Base-by-base conservation (phyloP, 2,329 filamentous ascomycete species). In the Aspergillus ruber region DNA sequence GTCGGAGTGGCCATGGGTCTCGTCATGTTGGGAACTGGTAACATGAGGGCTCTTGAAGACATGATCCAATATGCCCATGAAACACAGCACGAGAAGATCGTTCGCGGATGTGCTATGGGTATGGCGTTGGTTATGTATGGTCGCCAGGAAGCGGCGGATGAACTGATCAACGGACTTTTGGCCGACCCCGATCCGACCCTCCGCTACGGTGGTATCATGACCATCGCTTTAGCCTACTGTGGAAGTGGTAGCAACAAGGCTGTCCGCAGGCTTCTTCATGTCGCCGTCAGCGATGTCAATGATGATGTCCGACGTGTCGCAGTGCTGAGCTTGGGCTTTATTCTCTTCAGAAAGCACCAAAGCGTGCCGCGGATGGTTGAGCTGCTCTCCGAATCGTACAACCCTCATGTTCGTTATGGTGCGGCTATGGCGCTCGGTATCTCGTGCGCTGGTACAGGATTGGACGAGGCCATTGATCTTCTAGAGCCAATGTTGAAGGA, bases 401-500 rank as follows among this genome's bases (percentile, higher is more conserved):
- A 98, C 73, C 93, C 93, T 17, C 93, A 98, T 64, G 93, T 98
- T 42, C 85, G 93, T 49, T 98, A 98, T 62, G 93, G 93, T 64
- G 95, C 93, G 17, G 93, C 93, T 45, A 96, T 98, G 90, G 94
- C 94, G 39, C 81, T 98, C 10, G 93, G 93, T 71, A 98, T 98
- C 62, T 95, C 94, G 21, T 98, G 94, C 61, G 93, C 93, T 21
- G 93, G 93, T 42, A 98, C 93, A 45, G 93, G 93, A 12, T 78
- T 97, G 25, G 90, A 95, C 53, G 93, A 98, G 72, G 93, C 94
- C 18, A 93, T 97, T 52, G 93, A 98, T 62, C 79, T 98, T 15
- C 79, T 98, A 4, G 93, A 98, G 74, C 93, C 93, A 15, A 98
- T 98, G 93, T 90, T 96, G 76, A 98, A 97, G 77, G 93, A 98